Evolutionary conservation across 2,329 filamentous ascomycete species (phyloP).

Genomic region (Scytalidium lignicola): DNA sequence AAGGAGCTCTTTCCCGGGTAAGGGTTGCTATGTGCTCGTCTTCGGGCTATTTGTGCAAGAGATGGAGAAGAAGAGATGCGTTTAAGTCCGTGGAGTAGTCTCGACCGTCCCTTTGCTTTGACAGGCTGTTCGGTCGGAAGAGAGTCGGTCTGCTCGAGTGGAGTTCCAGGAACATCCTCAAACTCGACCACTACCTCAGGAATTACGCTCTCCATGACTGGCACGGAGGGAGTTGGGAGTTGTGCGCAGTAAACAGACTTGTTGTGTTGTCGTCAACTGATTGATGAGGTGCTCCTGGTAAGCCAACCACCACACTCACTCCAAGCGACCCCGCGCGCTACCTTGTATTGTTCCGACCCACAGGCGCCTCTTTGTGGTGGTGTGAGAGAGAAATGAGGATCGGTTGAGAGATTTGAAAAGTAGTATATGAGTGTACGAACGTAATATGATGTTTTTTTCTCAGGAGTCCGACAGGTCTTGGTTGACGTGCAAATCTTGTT

Average conservation of each 20-base stretch:
- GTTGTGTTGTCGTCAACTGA: neutral
- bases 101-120: conserved; percentile 26
- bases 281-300: neutral
- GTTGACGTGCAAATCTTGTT: neutral
- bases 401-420: neutral
- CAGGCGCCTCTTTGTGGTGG: neutral
- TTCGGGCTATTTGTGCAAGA: conserved; percentile 23
- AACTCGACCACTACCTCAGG: conserved; percentile 17
- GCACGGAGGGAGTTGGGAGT: neutral
- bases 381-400: neutral
- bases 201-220: conserved; percentile 16
- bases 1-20: conserved; percentile 22
- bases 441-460: neutral
- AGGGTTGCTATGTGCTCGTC: conserved; percentile 24
- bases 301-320: neutral
- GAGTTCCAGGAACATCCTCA: conserved; percentile 6
- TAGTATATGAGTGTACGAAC: neutral
- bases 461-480: neutral
- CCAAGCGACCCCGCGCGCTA: neutral
- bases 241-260: neutral
- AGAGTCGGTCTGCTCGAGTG: conserved; percentile 20
- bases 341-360: neutral
- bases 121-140: conserved; percentile 20
- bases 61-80: conserved; percentile 30
- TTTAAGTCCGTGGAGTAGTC: conserved; percentile 25